Base-by-base conservation (phyloP, 1,284 basidiomycete species). In the Phellopilus nigrolimitatus region DNA sequence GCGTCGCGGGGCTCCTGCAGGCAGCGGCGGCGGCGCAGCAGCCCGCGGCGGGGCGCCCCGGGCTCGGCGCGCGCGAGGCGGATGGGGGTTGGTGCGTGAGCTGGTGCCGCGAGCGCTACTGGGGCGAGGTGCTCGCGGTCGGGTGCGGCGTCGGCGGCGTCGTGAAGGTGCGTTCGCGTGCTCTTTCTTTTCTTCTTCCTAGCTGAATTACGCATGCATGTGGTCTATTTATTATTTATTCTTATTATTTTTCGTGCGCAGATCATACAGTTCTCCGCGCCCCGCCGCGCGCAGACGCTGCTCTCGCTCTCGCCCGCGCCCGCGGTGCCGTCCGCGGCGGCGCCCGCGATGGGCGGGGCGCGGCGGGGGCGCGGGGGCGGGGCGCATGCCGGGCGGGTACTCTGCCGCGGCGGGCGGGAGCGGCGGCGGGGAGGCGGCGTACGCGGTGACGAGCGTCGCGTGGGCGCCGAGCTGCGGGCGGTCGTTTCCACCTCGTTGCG, bases 61-160 rank as follows among this genome's bases (percentile, higher is more conserved):
- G 79, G 0, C 56, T 74, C 13, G 83, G 82, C 0, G 81, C 79
- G 57, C 72, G 80, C 27, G 88, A 90, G 64, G 90, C 90, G 1
- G 85, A 91, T 54, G 92, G 92, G 7, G 94, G 90, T 0, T 97
- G 93, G 91, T 86, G 84, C 55, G 67, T 97, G 39, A 88, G 86
- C 17, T 97, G 93, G 92, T 97, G 93, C 67, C 90, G 91, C 62
- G 94, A 97, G 60, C 76, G 79, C 54, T 95, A 92, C 68, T 95
- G 92, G 91, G 93, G 94, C 0, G 88, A 93, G 62, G 65, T 95
- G 21, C 71, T 97, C 38, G 91, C 89, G 10, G 82, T 81, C 0
- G 80, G 82, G 1, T 79, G 79, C 47, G 92, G 92, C 1, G 75
- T 79, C 1, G 79, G 72, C 54, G 87, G 89, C 0, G 67, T 80